phyloP scores from a whole-genome alignment of 345 rosid genomes.

The Eucalyptus lansdowneana region DNA sequence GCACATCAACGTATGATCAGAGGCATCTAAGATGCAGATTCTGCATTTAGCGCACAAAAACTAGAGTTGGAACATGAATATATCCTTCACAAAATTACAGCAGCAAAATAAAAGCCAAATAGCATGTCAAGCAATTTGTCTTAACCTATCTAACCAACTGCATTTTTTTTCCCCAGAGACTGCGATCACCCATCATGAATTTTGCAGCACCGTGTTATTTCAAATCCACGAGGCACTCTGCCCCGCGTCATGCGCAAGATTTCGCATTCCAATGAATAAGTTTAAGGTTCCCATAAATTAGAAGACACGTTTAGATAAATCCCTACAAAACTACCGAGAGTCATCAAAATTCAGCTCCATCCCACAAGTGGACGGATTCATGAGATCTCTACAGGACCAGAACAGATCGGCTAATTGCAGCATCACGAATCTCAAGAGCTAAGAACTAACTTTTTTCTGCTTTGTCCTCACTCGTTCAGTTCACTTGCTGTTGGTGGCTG shows the following conservation, averaged over 20 bases:
- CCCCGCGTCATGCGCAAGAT: not conserved
- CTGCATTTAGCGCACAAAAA: not conserved
- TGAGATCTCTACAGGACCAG: conserved; percentile 19
- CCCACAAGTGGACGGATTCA: conserved; percentile 19
- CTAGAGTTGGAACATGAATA: not conserved
- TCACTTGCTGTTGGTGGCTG: conserved; percentile 88
- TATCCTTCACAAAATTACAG: not conserved
- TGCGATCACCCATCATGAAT: not conserved
- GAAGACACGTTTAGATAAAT: conserved; percentile 23
- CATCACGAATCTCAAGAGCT: not conserved
- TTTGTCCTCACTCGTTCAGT: conserved; percentile 22
- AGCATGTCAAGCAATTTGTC: not conserved
- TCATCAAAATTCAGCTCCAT: conserved; percentile 63
- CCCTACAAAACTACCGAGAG: conserved; percentile 16
- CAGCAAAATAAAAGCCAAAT: not conserved
- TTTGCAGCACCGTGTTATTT: not conserved
- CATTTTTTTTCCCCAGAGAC: not conserved
- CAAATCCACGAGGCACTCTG: not conserved
- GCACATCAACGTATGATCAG: not conserved
- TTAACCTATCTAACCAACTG: not conserved
- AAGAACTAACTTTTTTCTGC: not conserved
- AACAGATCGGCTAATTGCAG: not conserved
- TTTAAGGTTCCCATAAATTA: not conserved
- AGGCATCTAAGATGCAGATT: not conserved
- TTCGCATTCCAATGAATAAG: conserved; percentile 7